Evolutionary conservation across 2,329 filamentous ascomycete species (phyloP), one percentile per base, ranked within the genome.

Genomic region (Aspergillus latus): DNA sequence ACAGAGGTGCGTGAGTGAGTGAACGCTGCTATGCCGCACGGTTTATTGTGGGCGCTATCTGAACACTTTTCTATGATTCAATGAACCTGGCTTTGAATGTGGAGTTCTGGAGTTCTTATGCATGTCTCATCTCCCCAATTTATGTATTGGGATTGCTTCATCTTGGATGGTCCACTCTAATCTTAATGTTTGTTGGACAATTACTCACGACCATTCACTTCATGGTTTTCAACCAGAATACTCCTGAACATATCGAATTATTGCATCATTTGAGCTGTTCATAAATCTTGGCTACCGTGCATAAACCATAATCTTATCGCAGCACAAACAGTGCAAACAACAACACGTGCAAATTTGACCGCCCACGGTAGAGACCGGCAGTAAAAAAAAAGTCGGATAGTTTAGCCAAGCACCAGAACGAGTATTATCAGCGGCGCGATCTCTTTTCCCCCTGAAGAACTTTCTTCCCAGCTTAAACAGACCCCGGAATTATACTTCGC

Each of bases 321-420:
- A 32, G 16, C 64, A 64, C 69, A 72, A 72, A 72, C 67, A 61
- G 9, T 46, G 44, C 44, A 46, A 46, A 46, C 44, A 46, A 9
- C 40, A 8, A n/a, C 8, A 10, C 3, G 21, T 26, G 44, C 13
- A 11, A 46, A 5, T n/a, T 32, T 63, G 63, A 65, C 66, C 66
- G 68, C 66, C 66, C 44, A 26, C 44, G 16, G 44, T 44, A 28
- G 15, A 45, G 40, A 51, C 54, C 61, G 62, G 59, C 60, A 59
- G 52, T 57, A 65, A 67, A 70, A 68, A 68, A 57, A 57, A 60
- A 64, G 50, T 53, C 50, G 50, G 50, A 46, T 16, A 53, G 21
- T 9, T 44, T n/a, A 30, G 34, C 43, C 43, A 46, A 39, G 44
- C 45, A 44, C 26, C 46, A 26, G 30, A 32, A 46, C 9, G 5